phyloP scores from a whole-genome alignment of 306 rosid genomes.

The Trifolium dubium region DNA sequence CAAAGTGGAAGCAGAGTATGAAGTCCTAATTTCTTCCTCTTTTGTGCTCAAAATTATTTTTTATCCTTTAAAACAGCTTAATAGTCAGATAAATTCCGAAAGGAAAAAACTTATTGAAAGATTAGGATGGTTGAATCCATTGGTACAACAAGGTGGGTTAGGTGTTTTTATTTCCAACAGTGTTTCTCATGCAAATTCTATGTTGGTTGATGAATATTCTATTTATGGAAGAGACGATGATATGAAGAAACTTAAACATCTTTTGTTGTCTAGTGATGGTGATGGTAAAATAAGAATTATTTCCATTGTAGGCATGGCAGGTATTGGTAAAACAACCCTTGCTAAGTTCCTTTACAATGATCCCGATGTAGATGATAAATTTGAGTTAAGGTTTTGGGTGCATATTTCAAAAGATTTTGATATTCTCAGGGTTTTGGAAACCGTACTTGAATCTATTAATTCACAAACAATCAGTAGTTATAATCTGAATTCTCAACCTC shows the following conservation, averaged over 20 bases:
- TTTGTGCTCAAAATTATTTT: neutral
- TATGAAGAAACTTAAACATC: slow-evolving; percentile 18
- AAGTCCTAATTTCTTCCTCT: no score
- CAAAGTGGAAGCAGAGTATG: neutral
- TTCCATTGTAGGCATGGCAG: neutral
- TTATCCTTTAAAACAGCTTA: neutral
- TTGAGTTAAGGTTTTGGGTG: neutral
- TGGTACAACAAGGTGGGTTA: no score
- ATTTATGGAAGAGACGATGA: slow-evolving; percentile 44
- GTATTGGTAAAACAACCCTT: neutral
- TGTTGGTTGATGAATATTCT: slow-evolving; percentile 41
- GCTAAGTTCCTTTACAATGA: neutral
- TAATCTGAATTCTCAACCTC: neutral
- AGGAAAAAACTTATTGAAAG: neutral
- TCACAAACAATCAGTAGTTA: neutral
- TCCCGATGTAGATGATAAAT: neutral
- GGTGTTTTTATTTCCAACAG: neutral
- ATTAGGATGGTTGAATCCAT: neutral
- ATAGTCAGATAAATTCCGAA: neutral
- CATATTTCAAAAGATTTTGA: slow-evolving; percentile 9
- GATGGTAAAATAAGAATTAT: neutral
- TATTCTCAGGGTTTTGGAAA: slow-evolving; percentile 22
- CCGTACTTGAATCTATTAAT: neutral
- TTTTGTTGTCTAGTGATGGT: slow-evolving; percentile 7
- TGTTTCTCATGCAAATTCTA: neutral